Evolutionary conservation across 2,329 filamentous ascomycete species (phyloP), one percentile per base, ranked within the genome.

Genomic region (Hymenoscyphus linearis): DNA sequence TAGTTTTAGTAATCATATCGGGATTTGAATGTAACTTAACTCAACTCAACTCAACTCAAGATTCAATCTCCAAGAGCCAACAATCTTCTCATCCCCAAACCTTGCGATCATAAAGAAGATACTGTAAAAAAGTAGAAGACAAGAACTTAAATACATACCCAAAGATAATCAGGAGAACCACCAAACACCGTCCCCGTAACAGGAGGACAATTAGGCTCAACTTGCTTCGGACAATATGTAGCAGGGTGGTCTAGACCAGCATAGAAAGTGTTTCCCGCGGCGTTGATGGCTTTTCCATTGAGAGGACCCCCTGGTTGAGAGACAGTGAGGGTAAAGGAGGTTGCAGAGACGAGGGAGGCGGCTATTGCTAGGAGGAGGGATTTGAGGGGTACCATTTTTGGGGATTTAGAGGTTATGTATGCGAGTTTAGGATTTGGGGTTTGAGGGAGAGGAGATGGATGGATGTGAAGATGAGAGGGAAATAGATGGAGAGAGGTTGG

Each of bases 191-290:
- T 68, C 14, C 40, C 55, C 0, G 59, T 68, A 3, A 47, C 61
- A 53, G 50, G 53, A 4, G 67, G 65, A 31, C 64, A 69, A n/a
- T 47, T 40, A 2, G 56, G 27, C 4, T 27, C 58, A 2, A 57
- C 53, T 4, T 69, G 57, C 2, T 67, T 62, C 0, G 82, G 82
- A 71, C 82, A 85, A 73, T 80, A 83, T 54, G 77, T 75, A 2
- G 75, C 67, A 2, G 81, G 63, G 3, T n/a, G 74, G 1, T 71
- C 60, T 16, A 76, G 77, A 26, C 80, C 81, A 36, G 84, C 73
- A 67, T 72, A 82, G 74, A 85, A 82, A 54, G 75, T 75, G 35
- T 73, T 70, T 40, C 76, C 76, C n/a, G 73, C 72, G 37, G 82
- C 82, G 52, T 78, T 78, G 63, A 84, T 69, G 14, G 73, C 65